Evolutionary conservation across 352 stramenopile species (phyloP).

Genomic region (Pythium volutum): DNA sequence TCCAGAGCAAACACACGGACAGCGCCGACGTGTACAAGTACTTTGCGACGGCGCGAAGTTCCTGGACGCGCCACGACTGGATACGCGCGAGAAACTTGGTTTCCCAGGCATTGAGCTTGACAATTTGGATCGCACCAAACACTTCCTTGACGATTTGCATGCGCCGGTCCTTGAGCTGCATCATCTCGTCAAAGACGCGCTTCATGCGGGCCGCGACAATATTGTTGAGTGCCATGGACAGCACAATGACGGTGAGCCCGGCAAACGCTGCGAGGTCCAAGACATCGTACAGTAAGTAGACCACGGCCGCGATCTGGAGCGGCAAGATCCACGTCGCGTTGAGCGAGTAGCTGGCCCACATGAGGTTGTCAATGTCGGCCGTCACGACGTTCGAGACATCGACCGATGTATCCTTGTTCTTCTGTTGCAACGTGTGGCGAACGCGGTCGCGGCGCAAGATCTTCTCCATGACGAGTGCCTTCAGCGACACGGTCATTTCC

Average conservation of each 20-base stretch:
- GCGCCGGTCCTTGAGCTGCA: conserved; percentile 34
- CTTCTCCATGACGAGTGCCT: not conserved
- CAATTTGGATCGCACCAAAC: conserved; percentile 67
- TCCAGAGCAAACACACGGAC: conserved; percentile 33
- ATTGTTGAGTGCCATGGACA: conserved; percentile 26
- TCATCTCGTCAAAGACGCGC: conserved; percentile 19
- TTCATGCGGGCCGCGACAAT: conserved; percentile 17
- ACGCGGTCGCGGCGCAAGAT: not conserved
- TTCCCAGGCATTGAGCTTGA: conserved; percentile 93
- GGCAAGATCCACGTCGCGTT: conserved; percentile 39
- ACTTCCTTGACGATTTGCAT: conserved; percentile 46
- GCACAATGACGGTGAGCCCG: conserved; percentile 28
- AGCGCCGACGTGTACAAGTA: conserved; percentile 61
- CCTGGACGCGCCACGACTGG: conserved; percentile 41
- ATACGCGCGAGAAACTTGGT: conserved; percentile 69
- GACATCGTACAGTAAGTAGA: conserved; percentile 37
- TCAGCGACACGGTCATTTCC: not conserved
- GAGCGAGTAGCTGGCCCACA: conserved; percentile 30
- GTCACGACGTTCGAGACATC: conserved; percentile 91
- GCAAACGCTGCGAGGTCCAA: conserved; percentile 31
- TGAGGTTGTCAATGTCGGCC: conserved; percentile 72
- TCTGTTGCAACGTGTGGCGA: not conserved
- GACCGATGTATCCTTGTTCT: conserved; percentile 5
- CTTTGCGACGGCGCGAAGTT: conserved; percentile 54
- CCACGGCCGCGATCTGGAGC: conserved; percentile 26